These are phyloP conservation scores for Entomortierella chlamydospora DNA, from an alignment of 192 early-diverging fungal species.

Conservation along the genomic window DNA sequence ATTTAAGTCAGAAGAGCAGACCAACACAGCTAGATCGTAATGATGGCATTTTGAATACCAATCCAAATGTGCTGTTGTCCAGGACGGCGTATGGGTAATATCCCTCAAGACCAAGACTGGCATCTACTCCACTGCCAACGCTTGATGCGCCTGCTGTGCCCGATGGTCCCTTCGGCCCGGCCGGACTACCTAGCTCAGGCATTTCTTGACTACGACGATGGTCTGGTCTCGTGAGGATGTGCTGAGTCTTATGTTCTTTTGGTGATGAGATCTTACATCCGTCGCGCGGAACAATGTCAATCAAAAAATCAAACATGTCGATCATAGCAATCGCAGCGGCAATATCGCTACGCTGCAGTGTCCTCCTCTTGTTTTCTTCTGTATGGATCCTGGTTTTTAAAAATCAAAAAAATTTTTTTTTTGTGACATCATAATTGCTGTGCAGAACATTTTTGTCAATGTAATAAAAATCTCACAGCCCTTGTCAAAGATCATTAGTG, in stretches of 20 bases:
- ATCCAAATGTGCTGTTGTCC: conserved; percentile 16
- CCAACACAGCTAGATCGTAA: too few species aligned
- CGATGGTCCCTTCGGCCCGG: conserved; percentile 18
- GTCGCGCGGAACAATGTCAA: conserved; percentile 96
- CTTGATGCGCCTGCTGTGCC: neutral
- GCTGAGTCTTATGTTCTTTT: conserved; percentile 38
- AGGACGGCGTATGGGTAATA: conserved; percentile 35
- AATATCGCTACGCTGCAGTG: conserved; percentile 92
- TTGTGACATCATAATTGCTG: neutral
- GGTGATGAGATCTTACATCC: conserved; percentile 66
- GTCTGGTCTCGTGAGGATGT: conserved; percentile 12
- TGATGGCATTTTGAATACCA: too few species aligned
- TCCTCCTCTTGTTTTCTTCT: conserved; percentile 97
- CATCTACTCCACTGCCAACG: conserved; percentile 1
- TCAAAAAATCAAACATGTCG: conserved; percentile 98
- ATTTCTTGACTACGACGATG: conserved; percentile 37
- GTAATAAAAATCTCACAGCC: conserved; percentile 98
- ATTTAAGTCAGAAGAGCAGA: neutral
- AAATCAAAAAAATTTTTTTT: neutral
- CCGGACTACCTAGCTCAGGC: conserved; percentile 12
- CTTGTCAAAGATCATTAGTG: conserved; percentile 94
- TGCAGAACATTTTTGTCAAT: too few species aligned
- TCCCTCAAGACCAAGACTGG: conserved; percentile 11
- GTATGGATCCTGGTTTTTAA: conserved; percentile 78
- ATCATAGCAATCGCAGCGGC: conserved; percentile 87